These are phyloP conservation scores for Fusarium bulbicola DNA, from an alignment of 2,329 filamentous ascomycete species.

Conservation along the genomic window DNA sequence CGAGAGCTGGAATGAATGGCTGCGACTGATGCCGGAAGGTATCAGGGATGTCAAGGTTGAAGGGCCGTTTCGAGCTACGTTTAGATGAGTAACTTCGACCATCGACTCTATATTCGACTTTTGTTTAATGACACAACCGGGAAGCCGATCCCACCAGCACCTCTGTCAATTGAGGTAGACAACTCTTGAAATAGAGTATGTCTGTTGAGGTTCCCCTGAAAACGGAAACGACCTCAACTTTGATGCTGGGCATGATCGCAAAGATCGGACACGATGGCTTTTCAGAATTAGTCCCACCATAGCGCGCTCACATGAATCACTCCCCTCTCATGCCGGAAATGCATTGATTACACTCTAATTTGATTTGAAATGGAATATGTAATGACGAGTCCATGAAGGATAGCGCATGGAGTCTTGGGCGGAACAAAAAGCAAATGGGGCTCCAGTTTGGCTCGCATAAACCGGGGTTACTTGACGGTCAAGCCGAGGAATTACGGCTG, in stretches of 20 bases:
- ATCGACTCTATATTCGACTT: neutral
- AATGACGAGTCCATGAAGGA: conserved; percentile 40
- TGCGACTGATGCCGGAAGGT: conserved; percentile 66
- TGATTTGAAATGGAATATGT: conserved; percentile 23
- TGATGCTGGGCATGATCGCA: neutral
- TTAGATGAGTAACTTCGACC: conserved; percentile 30
- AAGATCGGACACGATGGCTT: conserved; percentile 1
- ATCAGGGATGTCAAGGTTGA: conserved; percentile 66
- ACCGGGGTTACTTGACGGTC: conserved; percentile 27
- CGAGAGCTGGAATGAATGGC: conserved; percentile 66
- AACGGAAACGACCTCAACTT: conserved; percentile 22
- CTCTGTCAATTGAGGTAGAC: conserved; percentile 21
- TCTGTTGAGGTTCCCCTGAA: conserved; percentile 22
- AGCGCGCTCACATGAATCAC: conserved; percentile 12
- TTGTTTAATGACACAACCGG: conserved; percentile 3
- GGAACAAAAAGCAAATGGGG: conserved; percentile 31
- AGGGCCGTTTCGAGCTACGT: conserved; percentile 53
- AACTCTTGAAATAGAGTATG: conserved; percentile 7
- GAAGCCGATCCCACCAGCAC: neutral
- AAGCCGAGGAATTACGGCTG: conserved; percentile 17
- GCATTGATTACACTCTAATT: conserved; percentile 22
- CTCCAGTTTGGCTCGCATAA: conserved; percentile 25
- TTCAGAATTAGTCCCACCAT: neutral
- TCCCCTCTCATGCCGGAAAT: conserved; percentile 18
- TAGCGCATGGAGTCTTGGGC: conserved; percentile 36